Base-by-base conservation (phyloP, 1,284 basidiomycete genomes). In the Porodaedalea pini region DNA sequence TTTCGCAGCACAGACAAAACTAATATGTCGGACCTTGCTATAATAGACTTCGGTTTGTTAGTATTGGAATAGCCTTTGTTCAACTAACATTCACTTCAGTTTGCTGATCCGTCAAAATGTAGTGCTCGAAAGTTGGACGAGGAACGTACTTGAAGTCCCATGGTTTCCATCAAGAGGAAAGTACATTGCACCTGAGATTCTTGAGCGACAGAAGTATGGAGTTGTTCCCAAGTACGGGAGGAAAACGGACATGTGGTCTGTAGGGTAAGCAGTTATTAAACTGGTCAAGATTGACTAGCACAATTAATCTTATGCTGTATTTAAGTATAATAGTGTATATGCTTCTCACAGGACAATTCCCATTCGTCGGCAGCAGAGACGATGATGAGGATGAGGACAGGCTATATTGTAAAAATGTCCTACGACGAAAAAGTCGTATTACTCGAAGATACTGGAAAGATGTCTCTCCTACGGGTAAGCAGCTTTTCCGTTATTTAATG, bases 171-270 rank as follows among this genome's bases (percentile, higher is more conserved):
- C n/a, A n/a, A n/a, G n/a, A n/a, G n/a, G n/a, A 8, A 25, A 7
- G 36, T 51, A 51, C 23, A 3, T 36, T 8, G 49, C 49, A 11
- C 34, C 34, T 17, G 49, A 51, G 19, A 37, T 37, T 13, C 10
- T 51, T 11, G n/a, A 17, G 10, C 29, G 10, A 19, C 11, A 17
- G 17, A 50, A 23, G 21, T 8, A 23, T 8, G n/a, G n/a, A n/a
- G n/a, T n/a, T n/a, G n/a, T n/a, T n/a, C n/a, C n/a, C n/a, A n/a
- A n/a, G n/a, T n/a, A n/a, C n/a, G n/a, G n/a, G n/a, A n/a, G n/a
- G n/a, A 47, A 47, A 27, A 21, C 10, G n/a, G 52, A 54, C 32
- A 34, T 54, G 7, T 54, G 52, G 52, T 21, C 41, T 6, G 23
- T 54, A 7, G 52, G 52, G 52, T 54, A 32, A 10, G 52, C 29